Evolutionary conservation across 257 asterid species (phyloP), one percentile per base, ranked within the genome.

Genomic region (Ilex asprella): DNA sequence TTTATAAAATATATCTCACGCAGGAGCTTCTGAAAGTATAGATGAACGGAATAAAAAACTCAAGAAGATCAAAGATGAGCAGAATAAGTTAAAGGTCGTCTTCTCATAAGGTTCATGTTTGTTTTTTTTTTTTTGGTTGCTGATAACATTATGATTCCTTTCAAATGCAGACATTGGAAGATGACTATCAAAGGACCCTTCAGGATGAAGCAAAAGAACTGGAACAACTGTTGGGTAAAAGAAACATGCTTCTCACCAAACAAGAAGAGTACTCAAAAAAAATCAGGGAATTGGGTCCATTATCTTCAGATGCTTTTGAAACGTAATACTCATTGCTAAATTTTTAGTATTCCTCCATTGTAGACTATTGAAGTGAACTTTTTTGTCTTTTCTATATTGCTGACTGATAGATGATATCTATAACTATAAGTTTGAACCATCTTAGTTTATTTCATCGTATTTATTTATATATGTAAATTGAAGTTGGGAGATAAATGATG

Each of bases 271-370:
- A 79, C 84, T 84, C 96, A 1, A 93, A 89, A 81, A 93, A 87
- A 79, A 93, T 93, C 55, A 81, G 99, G 67, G 99, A 89, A 75
- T 69, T 89, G 85, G 99, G 99, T 74, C 96, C 96, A 58, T 82
- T 93, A 62, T 87, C 99, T 62, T 82, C 99, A 11, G 99, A 93
- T 79, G 96, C 99, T 57, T 87, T 93, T 85, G 99, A 93, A 70
- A 93, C 71, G 99, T 92, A 89, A 72, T 64, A 62, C 62, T 66
- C 78, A 55, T 67, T 41, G 61, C 75, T 56, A 16, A 62, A 63
- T 56, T 43, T 71, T 69, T 67, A n/a, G 27, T 30, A 35, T 55
- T 59, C 30, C 32, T 58, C 41, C 41, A 35, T 35, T 35, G 7
- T 35, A 35, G 41, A 8, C 8, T 35, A 35, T 69, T 11, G 53